Evolutionary conservation across 768 basidiomycete genomes (phyloP).

Genomic region (Basidioascus undulatus): DNA sequence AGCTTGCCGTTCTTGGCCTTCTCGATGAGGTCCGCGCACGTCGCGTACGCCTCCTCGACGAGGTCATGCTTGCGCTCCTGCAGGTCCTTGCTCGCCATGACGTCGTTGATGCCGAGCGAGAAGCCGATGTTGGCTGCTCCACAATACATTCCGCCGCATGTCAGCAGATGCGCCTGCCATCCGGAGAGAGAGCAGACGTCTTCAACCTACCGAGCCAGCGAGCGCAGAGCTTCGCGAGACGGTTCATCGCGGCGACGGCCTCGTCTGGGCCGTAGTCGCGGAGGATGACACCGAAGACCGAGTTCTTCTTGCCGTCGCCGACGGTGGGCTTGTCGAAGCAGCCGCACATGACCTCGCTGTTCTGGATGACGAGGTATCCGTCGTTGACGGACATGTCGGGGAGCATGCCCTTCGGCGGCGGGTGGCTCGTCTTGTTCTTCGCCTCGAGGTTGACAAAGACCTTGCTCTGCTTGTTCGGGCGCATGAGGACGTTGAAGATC

Average conservation of each 20-base stretch:
- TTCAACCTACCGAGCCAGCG: conserved; percentile 59
- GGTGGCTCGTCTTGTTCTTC: conserved; percentile 53
- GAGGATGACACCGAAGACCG: conserved; percentile 91
- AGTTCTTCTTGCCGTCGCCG: conserved; percentile 97
- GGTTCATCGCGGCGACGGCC: conserved; percentile 85
- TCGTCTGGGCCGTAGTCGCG: conserved; percentile 88
- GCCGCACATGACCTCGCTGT: conserved; percentile 97
- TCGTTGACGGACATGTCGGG: conserved; percentile 82
- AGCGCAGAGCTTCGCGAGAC: conserved; percentile 82
- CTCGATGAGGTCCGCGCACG: conserved; percentile 67
- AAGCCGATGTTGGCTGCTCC: conserved; percentile 79
- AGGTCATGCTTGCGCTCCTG: conserved; percentile 54
- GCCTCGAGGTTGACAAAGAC: conserved; percentile 86
- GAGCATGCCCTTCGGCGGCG: conserved; percentile 30
- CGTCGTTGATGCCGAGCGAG: conserved; percentile 94
- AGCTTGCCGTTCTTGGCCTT: conserved; percentile 72
- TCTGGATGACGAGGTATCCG: conserved; percentile 88
- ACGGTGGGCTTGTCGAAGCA: conserved; percentile 97
- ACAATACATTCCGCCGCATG: no score
- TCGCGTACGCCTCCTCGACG: conserved; percentile 67
- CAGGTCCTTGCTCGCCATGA: conserved; percentile 78
- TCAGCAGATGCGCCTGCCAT: no score
- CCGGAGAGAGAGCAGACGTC: no score
- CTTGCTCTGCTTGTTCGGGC: conserved; percentile 58
- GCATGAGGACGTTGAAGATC: conserved; percentile 91